Evolutionary conservation across 2,329 filamentous ascomycete species (phyloP).

Genomic region (Juglanconis sp.): DNA sequence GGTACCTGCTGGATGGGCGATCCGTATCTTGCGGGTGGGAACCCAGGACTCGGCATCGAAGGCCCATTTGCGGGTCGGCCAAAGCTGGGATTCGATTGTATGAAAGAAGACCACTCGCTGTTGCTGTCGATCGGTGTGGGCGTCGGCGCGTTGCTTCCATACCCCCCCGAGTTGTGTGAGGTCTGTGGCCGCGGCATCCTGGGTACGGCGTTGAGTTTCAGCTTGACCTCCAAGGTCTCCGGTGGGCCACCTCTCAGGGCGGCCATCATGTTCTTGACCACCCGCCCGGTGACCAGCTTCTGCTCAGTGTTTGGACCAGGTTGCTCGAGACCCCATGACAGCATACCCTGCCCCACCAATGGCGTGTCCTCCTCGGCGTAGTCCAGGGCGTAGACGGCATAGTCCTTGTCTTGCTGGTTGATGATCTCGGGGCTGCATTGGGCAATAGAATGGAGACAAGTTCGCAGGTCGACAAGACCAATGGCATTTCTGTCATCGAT

Average conservation of each 20-base stretch:
- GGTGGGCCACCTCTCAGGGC: conserved; percentile 79
- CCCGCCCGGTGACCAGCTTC: conserved; percentile 78
- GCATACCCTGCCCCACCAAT: conserved; percentile 90
- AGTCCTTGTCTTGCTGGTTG: conserved; percentile 70
- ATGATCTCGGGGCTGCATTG: conserved; percentile 82
- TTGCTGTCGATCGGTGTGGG: conserved; percentile 59
- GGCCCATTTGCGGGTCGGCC: conserved; percentile 36
- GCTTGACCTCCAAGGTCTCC: conserved; percentile 89
- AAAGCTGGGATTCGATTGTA: conserved; percentile 64
- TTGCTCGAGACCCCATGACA: conserved; percentile 74
- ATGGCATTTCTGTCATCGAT: conserved; percentile 79
- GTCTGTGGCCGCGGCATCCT: conserved; percentile 41
- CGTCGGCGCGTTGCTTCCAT: conserved; percentile 18
- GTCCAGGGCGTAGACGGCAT: conserved; percentile 95
- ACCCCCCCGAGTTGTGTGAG: conserved; percentile 20
- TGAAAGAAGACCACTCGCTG: conserved; percentile 70
- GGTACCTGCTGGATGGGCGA: conserved; percentile 10
- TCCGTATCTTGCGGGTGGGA: conserved; percentile 23
- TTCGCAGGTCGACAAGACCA: conserved; percentile 81
- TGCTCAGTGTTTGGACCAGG: conserved; percentile 56
- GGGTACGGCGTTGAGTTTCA: conserved; percentile 77
- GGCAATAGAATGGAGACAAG: conserved; percentile 79
- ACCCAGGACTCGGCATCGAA: conserved; percentile 32
- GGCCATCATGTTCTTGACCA: conserved; percentile 80
- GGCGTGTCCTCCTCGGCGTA: conserved; percentile 94